Base-by-base conservation (phyloP, 306 rosid genomes). In the Rubus parviflorus region DNA sequence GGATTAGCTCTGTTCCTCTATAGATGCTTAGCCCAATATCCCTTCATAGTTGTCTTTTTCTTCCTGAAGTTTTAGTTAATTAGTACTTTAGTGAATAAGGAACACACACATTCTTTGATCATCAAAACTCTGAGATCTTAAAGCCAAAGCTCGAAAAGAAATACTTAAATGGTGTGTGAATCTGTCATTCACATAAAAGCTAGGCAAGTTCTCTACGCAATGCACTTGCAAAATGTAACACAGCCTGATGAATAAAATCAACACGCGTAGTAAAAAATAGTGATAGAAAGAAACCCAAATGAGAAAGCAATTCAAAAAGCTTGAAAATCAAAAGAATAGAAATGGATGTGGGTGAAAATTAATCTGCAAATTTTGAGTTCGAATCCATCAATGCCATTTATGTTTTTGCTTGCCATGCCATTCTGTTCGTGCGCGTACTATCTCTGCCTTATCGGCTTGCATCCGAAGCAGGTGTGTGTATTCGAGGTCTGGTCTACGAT, bases 391-490 rank as follows among this genome's bases (percentile, higher is more conserved):
- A 2, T 75, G 37, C 20, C 1, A 49, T 47, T 72, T 11, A 22
- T 69, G 73, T 38, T 41, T 80, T 40, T 47, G 66, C 53, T 84
- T 86, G 23, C 72, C 73, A 51, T 84, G 83, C 98, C 98, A 92
- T 60, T 88, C 85, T 2, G 96, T 92, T 90, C 95, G 87, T 40
- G 97, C 98, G 83, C 96, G 80, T 0, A 95, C 90, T 13, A 95
- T 88, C 19, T 92, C 97, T 20, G 84, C 83, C 81, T 86, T 85
- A 42, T 82, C 82, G 0, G 85, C 84, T 73, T 87, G 93, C 83
- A 94, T 85, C 49, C 97, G 95, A 72, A 94, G 98, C 57, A 90
- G 60, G 86, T 92, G 98, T 30, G 97, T 94, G 85, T 76, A 94
- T 23, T 85, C 82, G 0, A 86, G 20, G 38, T 90, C 79, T 2